Percentiles rank a stretch among this genome's conserved stretches.
phyloP scores from a whole-genome alignment of 1,284 basidiomycete species.

The Phenoliferia sp. region DNA sequence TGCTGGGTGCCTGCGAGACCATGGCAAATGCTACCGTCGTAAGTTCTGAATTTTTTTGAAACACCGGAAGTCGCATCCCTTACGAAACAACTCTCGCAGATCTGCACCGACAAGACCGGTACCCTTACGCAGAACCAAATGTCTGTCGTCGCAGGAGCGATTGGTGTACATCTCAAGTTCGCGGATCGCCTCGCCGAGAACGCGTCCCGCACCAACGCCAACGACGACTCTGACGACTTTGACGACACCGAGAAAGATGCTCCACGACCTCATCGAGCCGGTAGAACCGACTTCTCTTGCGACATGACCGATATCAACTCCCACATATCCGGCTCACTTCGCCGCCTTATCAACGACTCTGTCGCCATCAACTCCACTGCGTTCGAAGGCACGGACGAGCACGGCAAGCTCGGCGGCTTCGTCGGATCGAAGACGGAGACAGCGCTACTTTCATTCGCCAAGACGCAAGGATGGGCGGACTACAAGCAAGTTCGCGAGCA shows the following conservation, averaged over 20 bases:
- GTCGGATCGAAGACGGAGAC: conserved; percentile 96
- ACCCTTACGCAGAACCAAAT: conserved; percentile 86
- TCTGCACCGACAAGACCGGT: conserved; percentile 41
- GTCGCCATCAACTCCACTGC: conserved; percentile 94
- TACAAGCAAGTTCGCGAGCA: conserved; percentile 65
- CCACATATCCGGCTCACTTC: conserved; percentile 60
- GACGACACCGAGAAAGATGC: conserved; percentile 23
- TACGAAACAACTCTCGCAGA: background rate
- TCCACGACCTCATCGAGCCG: conserved; percentile 15
- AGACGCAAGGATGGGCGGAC: conserved; percentile 73
- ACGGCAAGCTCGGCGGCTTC: conserved; percentile 63
- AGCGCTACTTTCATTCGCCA: conserved; percentile 83
- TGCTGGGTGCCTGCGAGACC: conserved; percentile 93
- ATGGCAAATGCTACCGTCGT: conserved; percentile 93
- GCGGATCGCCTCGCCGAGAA: conserved; percentile 74
- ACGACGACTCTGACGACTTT: conserved; percentile 51
- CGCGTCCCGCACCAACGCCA: conserved; percentile 65
- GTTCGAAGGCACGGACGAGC: conserved; percentile 74
- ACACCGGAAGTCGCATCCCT: conserved; percentile 72
- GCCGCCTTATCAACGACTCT: conserved; percentile 71
- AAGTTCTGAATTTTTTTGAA: background rate
- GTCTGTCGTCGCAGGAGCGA: conserved; percentile 90
- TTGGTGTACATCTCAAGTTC: conserved; percentile 91
- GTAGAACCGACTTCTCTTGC: conserved; percentile 69
- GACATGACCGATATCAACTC: conserved; percentile 67